These are phyloP conservation scores for Citrullus mucosospermus DNA, from an alignment of 306 rosid species.

Conservation along the genomic window DNA sequence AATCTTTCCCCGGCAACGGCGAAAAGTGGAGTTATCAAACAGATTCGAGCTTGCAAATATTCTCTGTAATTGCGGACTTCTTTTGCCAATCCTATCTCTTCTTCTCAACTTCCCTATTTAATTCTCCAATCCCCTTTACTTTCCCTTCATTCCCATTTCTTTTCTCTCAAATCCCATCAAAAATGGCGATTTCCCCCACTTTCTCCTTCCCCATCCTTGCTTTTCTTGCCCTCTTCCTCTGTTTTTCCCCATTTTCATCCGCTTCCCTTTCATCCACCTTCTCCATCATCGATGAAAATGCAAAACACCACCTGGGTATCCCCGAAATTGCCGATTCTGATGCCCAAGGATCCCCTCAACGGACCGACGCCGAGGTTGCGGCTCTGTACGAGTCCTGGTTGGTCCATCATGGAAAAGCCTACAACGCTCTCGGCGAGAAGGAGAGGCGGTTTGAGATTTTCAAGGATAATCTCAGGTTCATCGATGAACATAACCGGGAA, in stretches of 20 bases:
- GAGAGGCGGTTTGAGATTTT: conserved; percentile 51
- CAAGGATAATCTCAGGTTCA: conserved; percentile 52
- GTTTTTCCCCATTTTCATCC: conserved; percentile 1
- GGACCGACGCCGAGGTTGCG: conserved; percentile 20
- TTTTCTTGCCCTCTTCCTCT: conserved; percentile 2
- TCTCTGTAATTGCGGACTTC: neutral
- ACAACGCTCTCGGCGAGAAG: conserved; percentile 64
- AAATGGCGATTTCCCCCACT: neutral
- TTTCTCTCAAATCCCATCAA: neutral
- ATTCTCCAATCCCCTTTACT: neutral
- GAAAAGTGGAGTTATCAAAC: neutral
- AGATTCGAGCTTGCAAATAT: neutral
- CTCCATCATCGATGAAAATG: conserved; percentile 66
- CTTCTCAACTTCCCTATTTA: neutral
- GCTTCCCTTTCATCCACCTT: conserved; percentile 11
- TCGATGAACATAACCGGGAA: conserved; percentile 37
- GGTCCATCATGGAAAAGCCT: conserved; percentile 42
- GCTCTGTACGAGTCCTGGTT: conserved; percentile 57
- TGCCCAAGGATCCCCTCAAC: conserved; percentile 5
- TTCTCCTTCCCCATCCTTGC: neutral
- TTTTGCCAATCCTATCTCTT: neutral
- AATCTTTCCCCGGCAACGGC: neutral
- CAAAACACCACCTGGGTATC: conserved; percentile 16
- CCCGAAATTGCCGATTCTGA: conserved; percentile 37
- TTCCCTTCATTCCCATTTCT: neutral